Conservation (phyloP, 768 basidiomycete genomes). For the Obba rivulosa region DNA sequence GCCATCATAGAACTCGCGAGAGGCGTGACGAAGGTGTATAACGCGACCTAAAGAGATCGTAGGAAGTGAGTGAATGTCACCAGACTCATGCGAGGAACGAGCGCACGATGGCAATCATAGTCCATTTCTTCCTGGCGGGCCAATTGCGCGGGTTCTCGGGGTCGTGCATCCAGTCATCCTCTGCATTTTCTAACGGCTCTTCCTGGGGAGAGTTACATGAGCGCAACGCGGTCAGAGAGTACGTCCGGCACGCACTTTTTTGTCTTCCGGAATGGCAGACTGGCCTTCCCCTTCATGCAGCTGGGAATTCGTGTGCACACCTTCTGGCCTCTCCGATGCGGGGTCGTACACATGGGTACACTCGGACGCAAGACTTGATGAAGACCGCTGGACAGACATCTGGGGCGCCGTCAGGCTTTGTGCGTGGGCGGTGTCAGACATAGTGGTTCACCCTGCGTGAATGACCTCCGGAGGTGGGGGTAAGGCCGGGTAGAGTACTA, state of each 20-base stretch:
- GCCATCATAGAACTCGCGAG: constrained; percentile 66
- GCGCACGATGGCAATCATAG: constrained; percentile 47
- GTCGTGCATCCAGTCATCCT: constrained; percentile 57
- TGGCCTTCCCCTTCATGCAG: constrained; percentile 32
- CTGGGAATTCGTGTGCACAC: background rate
- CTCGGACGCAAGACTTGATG: too few species aligned
- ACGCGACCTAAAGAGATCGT: constrained; percentile 41
- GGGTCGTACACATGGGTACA: background rate
- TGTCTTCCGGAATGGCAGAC: constrained; percentile 40
- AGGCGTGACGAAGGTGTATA: constrained; percentile 52
- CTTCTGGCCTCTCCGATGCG: background rate
- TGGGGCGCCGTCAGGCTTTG: background rate
- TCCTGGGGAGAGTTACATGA: constrained; percentile 9
- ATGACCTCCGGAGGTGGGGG: too few species aligned
- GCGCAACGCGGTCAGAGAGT: background rate
- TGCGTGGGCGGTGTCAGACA: constrained; percentile 1
- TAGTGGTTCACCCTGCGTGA: background rate
- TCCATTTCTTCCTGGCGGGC: constrained; percentile 56
- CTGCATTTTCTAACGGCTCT: constrained; percentile 29
- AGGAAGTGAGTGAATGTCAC: too few species aligned
- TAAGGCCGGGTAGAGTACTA: too few species aligned
- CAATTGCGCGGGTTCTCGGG: constrained; percentile 66
- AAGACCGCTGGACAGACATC: background rate
- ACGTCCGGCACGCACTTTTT: constrained; percentile 17
- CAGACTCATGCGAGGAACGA: too few species aligned